Percentiles rank a stretch among this genome's conserved stretches.
phyloP scores from a whole-genome alignment of 805 yeast genomes.

The Candida lessepsii region DNA sequence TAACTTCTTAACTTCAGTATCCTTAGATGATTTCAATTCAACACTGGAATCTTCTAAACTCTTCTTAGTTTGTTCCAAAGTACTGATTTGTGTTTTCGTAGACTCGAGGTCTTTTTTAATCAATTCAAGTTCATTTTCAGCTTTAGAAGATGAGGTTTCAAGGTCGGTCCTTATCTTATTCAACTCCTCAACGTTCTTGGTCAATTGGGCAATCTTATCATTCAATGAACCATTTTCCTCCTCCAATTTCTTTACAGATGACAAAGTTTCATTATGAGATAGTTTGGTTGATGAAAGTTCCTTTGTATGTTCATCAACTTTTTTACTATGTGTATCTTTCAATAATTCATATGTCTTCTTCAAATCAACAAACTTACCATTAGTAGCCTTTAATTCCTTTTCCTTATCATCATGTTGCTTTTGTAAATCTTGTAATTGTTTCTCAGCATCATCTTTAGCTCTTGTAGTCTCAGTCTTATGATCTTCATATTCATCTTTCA shows the following conservation, averaged over 20 bases:
- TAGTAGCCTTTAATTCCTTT: constrained; percentile 1
- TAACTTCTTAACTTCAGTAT: constrained; percentile 11
- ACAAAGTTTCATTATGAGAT: background rate
- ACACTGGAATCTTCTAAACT: background rate
- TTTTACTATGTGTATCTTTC: background rate
- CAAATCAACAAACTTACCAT: constrained; percentile 3
- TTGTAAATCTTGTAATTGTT: constrained; percentile 4
- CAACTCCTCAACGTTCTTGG: constrained; percentile 3
- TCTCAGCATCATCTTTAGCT: background rate
- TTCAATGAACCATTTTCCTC: constrained; percentile 1
- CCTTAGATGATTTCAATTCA: background rate
- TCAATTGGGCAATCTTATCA: background rate
- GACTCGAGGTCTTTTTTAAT: background rate
- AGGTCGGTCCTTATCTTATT: background rate
- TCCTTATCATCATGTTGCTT: background rate
- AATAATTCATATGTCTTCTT: background rate
- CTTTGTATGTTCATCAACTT: background rate
- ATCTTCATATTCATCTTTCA: constrained; percentile 12
- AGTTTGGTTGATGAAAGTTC: background rate
- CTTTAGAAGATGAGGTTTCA: background rate
- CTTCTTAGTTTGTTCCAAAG: constrained; percentile 5
- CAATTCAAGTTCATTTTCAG: background rate
- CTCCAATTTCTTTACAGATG: constrained; percentile 3
- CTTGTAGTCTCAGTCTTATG: constrained; percentile 8
- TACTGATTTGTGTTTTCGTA: background rate